Base-by-base conservation (phyloP, 2,329 filamentous ascomycete genomes). In the Ophiostoma sp. region DNA sequence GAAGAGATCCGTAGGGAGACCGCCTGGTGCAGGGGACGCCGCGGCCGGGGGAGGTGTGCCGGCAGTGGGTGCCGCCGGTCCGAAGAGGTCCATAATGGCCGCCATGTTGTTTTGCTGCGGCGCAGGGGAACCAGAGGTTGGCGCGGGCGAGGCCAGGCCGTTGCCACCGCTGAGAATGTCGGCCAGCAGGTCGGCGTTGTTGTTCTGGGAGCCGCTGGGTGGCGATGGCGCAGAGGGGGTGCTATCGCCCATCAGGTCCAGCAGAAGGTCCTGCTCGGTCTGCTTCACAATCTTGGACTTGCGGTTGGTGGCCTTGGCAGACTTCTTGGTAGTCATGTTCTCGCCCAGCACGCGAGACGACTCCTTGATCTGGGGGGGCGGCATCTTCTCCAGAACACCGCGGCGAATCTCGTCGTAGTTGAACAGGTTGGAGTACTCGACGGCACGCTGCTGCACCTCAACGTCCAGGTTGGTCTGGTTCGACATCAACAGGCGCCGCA, bases 311-410 rank as follows among this genome's bases (percentile, higher is more conserved):
- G 86, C 82, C 75, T 89, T 87, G 72, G 84, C 83, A 74, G 89
- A 86, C 77, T 88, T 88, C 70, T 78, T 77, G 44, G 76, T 88
- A 74, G 40, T 27, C 36, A 76, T 70, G 0, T 92, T 89, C 74
- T 94, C 90, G 60, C 93, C 93, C 18, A 99, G 83, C 3, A 97
- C 93, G 70, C 94, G 85, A 67, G 95, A 94, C 77, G 96, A 92
- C 77, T 99, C 95, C 73, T 94, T 92, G 75, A 99, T 98, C 77
- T 98, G 94, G 8, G 95, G 95, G 1, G 95, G 87, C 7, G 95
- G 95, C 96, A 99, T 99, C 78, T 95, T 96, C 79, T 99, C 95
- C 11, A 99, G 82, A 2, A 99, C 95, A 69, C 95, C 95, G 70
- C 86, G 86, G 67, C 94, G 88, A 68, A 99, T 91, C 70, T 92